phyloP scores from a whole-genome alignment of 148 eudicot species.

The Rhododendron henanense region DNA sequence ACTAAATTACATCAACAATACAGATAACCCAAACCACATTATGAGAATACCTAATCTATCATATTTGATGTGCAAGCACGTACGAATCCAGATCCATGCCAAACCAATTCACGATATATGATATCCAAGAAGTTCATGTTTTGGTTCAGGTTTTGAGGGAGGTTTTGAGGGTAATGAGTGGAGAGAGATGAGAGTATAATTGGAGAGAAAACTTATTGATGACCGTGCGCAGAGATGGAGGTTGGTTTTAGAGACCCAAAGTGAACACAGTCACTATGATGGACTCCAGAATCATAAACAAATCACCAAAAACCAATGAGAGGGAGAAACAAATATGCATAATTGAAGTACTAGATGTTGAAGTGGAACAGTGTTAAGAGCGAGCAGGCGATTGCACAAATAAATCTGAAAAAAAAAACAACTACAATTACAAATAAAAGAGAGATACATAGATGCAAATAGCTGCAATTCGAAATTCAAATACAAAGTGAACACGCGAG shows the following conservation, averaged over 20 bases:
- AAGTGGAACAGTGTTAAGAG: background rate
- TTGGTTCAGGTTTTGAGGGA: no score
- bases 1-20: background rate
- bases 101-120: background rate
- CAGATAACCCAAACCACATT: background rate
- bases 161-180: no score
- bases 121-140: background rate
- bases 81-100: slow-evolving; percentile 2
- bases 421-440: background rate
- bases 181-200: no score
- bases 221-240: no score
- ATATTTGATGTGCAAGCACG: background rate
- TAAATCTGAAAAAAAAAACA: background rate
- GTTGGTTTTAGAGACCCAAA: no score
- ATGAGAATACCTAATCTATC: background rate
- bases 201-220: no score
- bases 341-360: background rate
- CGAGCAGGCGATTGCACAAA: background rate
- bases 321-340: background rate
- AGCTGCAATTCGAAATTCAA: background rate
- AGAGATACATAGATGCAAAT: background rate
- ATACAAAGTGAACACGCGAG: background rate
- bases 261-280: background rate
- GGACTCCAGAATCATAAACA: background rate
- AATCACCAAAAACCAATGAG: background rate